These are phyloP conservation scores for Phialocephala subalpina DNA, from an alignment of 2,329 filamentous ascomycete genomes.

Conservation along the genomic window DNA sequence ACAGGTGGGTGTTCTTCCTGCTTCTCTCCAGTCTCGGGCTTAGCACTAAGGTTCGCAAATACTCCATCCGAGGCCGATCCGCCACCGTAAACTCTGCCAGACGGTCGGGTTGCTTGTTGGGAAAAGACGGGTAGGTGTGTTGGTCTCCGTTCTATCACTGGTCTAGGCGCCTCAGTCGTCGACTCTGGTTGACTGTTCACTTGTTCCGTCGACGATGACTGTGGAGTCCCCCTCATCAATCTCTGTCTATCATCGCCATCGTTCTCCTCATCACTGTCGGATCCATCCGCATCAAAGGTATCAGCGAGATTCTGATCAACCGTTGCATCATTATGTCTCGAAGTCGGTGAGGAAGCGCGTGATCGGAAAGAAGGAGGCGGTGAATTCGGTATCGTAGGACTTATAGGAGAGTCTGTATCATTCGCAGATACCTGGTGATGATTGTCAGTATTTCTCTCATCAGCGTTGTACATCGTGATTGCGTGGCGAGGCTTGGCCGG, in stretches of 20 bases:
- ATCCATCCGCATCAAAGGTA: slow-evolving; percentile 86
- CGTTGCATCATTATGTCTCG: slow-evolving; percentile 52
- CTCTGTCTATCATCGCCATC: slow-evolving; percentile 85
- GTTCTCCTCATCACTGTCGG: slow-evolving; percentile 74
- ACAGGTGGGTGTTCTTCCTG: slow-evolving; percentile 93
- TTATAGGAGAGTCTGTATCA: slow-evolving; percentile 57
- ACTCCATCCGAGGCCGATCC: slow-evolving; percentile 90
- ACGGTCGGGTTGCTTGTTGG: slow-evolving; percentile 30
- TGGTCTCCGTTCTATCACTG: slow-evolving; percentile 36
- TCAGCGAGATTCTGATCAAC: slow-evolving; percentile 88
- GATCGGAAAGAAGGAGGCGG: slow-evolving; percentile 90
- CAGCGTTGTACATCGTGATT: slow-evolving; percentile 18
- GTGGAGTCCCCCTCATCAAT: slow-evolving; percentile 73
- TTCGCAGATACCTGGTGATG: slow-evolving; percentile 61
- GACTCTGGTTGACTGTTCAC: slow-evolving; percentile 42
- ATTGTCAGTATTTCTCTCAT: slow-evolving; percentile 33
- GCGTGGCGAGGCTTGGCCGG: slow-evolving; percentile 33
- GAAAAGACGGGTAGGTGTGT: slow-evolving; percentile 41
- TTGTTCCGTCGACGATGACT: slow-evolving; percentile 40
- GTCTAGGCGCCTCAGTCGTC: slow-evolving; percentile 29
- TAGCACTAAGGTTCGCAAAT: slow-evolving; percentile 92
- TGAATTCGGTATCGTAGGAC: slow-evolving; percentile 51
- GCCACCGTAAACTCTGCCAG: slow-evolving; percentile 69
- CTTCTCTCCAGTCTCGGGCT: slow-evolving; percentile 81
- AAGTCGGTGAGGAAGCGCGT: slow-evolving; percentile 72